Evolutionary conservation across 768 basidiomycete genomes (phyloP), one percentile per base, ranked within the genome.

Genomic region (Auriculariales sp.): DNA sequence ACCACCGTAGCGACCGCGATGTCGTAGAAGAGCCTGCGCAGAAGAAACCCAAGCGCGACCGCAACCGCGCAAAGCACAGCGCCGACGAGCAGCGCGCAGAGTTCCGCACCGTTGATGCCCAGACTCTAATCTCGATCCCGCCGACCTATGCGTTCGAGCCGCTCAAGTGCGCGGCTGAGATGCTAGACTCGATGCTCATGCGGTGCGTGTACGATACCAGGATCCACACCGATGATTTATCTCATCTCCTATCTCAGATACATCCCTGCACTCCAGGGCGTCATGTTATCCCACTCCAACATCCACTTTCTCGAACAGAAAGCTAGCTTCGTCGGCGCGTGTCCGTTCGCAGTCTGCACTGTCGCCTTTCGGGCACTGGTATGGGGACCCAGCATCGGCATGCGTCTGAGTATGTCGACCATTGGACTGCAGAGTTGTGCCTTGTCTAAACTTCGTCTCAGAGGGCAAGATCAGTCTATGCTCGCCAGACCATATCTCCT

Each of bases 171-270:
- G 86, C 78, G 15, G 78, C 83, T 59, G 90, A 97, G 65, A 80
- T 92, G 77, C 68, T 97, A 15, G 91, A 97, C 64, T 87, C 86
- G 6, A 84, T 95, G 84, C 67, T 94, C 12, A 94, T 97, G 93
- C 79, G 87, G 93, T 92, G n/a, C 17, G 32, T 45, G 22, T 45
- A 30, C 44, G 28, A 50, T 29, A 45, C 14, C 24, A 28, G 17
- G 31, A 22, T 33, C 3, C 29, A 42, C 19, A 28, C 27, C 10
- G 2, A 1, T 51, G 47, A 19, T 33, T 27, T 48, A 28, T 7
- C 28, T 12, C 28, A 30, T 44, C 51, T 33, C 50, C 42, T 45
- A 48, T 12, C 39, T n/a, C 53, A 97, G 93, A 68, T 91, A 95
- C 64, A 79, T 89, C 51, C 82, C 86, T 36, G 77, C 87, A n/a